Conservation (phyloP, 805 yeast species). For the Candida ipomoeae region DNA sequence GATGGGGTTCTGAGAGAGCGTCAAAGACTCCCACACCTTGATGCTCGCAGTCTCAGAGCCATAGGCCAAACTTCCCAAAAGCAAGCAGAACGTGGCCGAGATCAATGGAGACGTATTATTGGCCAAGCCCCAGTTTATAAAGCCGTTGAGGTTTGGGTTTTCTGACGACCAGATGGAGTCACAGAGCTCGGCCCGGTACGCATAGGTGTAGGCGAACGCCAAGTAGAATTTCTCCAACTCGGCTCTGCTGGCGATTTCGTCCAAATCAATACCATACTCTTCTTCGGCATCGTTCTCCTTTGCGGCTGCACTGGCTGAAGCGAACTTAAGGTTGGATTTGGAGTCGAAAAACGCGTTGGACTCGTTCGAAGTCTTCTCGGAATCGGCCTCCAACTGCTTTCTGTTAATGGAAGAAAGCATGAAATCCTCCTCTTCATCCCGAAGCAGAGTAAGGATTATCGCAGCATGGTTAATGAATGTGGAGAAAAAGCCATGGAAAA, state of each 20-base stretch:
- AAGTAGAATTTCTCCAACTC: constrained; percentile 86
- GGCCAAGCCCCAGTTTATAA: constrained; percentile 82
- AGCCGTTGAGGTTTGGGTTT: constrained; percentile 64
- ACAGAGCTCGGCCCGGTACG: constrained; percentile 55
- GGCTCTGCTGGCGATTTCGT: constrained; percentile 64
- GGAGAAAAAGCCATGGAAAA: constrained; percentile 49
- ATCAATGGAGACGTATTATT: constrained; percentile 73
- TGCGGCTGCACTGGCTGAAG: background rate
- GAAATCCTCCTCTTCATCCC: constrained; percentile 73
- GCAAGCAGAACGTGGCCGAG: constrained; percentile 74
- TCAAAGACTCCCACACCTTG: constrained; percentile 37
- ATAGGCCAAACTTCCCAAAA: constrained; percentile 70
- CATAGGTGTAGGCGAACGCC: constrained; percentile 65
- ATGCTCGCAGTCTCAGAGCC: constrained; percentile 51
- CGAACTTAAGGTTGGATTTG: background rate
- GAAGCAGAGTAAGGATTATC: constrained; percentile 57
- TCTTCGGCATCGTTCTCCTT: background rate
- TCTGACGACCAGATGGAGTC: constrained; percentile 56
- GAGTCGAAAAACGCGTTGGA: background rate
- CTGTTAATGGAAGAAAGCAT: constrained; percentile 46
- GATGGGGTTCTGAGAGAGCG: constrained; percentile 22
- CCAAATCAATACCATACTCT: constrained; percentile 41
- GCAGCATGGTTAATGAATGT: constrained; percentile 62
- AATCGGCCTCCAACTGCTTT: constrained; percentile 36
- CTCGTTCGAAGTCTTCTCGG: constrained; percentile 3